Base-by-base conservation (phyloP, 2,329 filamentous ascomycete genomes). In the Cercospora sesami region DNA sequence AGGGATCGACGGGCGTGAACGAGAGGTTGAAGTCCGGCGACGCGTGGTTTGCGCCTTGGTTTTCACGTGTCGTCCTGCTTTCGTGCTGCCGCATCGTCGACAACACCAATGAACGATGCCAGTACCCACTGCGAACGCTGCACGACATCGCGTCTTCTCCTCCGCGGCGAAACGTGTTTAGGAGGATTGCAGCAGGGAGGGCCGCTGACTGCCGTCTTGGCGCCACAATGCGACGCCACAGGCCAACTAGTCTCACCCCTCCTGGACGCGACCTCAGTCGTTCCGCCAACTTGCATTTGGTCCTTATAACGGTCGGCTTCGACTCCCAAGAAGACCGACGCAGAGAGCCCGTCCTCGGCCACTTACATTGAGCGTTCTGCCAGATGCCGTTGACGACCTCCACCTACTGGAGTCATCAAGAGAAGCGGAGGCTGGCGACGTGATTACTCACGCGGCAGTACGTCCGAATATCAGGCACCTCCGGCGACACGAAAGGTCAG, bases 201-300 rank as follows among this genome's bases (percentile, higher is more conserved):
- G 10, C 55, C 55, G 55, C 31, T 28, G 3, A 21, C 28, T 36
- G 16, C 55, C 55, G 55, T 59, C 55, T 59, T 59, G 55, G 55
- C 55, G 55, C 55, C 55, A 59, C 55, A 59, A 36, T 23, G 31
- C 14, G 55, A 59, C 55, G 55, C 55, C 55, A 58, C 55, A 58
- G 55, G 30, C n/a, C 55, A n/a, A 21, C 55, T 58, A 58, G 55
- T 58, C 14, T 58, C 30, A 33, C 55, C 16, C 26, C 28, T 33
- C 30, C 55, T 31, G 26, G 55, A 36, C 55, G 31, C 55, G 16
- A 55, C 23, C 23, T 55, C 48, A 55, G 45, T 23, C 45, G 45
- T 55, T 55, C 48, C 48, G 23, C 12, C 48, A n/a, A 26, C 23
- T 23, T 55, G 48, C 48, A 55, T 28, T 42, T 6, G 36, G 36